Conservation (phyloP, 306 rosid species). For the Vicia faba region DNA sequence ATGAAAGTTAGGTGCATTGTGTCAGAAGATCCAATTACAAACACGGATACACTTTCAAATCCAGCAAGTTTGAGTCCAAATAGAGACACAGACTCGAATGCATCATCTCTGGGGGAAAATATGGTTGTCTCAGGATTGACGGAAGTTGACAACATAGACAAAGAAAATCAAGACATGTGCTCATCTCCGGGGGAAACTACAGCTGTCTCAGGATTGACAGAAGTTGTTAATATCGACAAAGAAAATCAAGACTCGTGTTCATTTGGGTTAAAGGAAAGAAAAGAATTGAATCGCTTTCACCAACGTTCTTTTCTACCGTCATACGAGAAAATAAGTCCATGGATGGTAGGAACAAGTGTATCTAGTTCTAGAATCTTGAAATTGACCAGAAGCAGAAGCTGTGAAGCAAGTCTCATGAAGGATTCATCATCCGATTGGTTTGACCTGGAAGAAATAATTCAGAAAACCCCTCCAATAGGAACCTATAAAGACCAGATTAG, state of each 20-base stretch:
- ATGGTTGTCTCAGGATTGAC: conserved; percentile 51
- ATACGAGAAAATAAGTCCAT: conserved; percentile 45
- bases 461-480: conserved; percentile 50
- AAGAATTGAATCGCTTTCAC: conserved; percentile 37
- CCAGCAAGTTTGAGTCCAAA: conserved; percentile 45
- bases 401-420: conserved; percentile 65
- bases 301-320: conserved; percentile 45
- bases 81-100: conserved; percentile 45
- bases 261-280: conserved; percentile 46
- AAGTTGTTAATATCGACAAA: conserved; percentile 45
- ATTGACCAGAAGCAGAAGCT: conserved; percentile 74
- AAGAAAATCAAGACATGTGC: conserved; percentile 25
- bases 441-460: conserved; percentile 54
- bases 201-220: conserved; percentile 49
- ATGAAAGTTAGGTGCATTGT: conserved; percentile 64
- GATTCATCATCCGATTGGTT: conserved; percentile 52
- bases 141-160: conserved; percentile 45
- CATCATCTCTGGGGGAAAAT: conserved; percentile 54
- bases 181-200: conserved; percentile 55
- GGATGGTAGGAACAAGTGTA: conserved; percentile 41
- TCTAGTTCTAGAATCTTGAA: conserved; percentile 43
- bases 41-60: conserved; percentile 44
- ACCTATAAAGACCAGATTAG: conserved; percentile 47
- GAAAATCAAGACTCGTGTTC: conserved; percentile 40
- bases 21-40: conserved; percentile 51